phyloP scores from a whole-genome alignment of 179 eudicot species.

The Silene coronaria region DNA sequence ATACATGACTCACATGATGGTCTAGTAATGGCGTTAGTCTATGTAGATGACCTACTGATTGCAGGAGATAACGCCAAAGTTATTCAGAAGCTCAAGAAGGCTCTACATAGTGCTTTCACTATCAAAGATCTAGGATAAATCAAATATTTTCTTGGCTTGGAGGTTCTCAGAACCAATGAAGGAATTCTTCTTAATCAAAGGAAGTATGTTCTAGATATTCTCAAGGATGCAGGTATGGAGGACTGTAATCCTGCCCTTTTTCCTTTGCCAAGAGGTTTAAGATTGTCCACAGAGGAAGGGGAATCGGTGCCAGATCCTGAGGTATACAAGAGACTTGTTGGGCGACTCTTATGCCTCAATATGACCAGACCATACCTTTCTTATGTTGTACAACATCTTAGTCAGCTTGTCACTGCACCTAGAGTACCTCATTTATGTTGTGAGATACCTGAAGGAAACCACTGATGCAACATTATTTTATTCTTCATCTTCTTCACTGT shows the following conservation, averaged over 20 bases:
- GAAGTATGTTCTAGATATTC: no score
- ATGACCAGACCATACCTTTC: neutral
- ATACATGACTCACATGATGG: neutral
- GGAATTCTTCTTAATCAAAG: no score
- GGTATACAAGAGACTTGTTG: neutral
- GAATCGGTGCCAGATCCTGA: neutral
- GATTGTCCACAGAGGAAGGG: no score
- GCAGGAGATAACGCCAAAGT: neutral
- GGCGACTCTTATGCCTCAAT: neutral
- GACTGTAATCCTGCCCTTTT: no score
- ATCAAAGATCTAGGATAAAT: no score
- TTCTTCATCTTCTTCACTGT: neutral
- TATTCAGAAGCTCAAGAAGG: neutral
- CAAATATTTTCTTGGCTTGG: no score
- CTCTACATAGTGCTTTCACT: no score
- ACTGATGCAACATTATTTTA: neutral
- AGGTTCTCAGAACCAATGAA: no score
- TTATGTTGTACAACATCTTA: neutral
- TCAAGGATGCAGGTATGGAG: no score
- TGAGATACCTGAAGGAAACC: neutral
- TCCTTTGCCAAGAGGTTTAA: no score
- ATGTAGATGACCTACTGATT: neutral
- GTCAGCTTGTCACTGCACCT: neutral
- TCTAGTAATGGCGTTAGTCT: neutral
- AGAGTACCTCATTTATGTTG: neutral